A percentile compares a stretch with the other conserved stretches of the same genome.
These are phyloP conservation scores for Globisporangium nodosum DNA, from an alignment of 352 stramenopile genomes.

Conservation along the genomic window DNA sequence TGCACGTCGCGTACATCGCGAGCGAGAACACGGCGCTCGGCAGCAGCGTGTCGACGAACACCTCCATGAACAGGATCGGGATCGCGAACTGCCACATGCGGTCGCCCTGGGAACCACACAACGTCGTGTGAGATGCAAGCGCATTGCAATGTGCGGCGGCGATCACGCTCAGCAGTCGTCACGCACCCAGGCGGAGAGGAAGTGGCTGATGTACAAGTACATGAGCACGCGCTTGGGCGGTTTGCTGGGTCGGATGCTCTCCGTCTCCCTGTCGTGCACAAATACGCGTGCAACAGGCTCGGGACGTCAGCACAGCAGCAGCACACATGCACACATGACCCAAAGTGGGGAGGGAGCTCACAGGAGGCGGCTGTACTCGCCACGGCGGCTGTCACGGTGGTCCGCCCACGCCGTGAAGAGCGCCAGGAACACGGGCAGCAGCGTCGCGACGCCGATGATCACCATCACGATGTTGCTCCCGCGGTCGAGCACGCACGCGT, in stretches of 20 bases:
- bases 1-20: conserved; percentile 67
- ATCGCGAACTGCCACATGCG: conserved; percentile 80
- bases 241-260: too few species aligned
- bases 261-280: too few species aligned
- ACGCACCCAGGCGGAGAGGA: conserved; percentile 71
- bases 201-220: conserved; percentile 71
- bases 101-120: conserved; percentile 36
- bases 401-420: conserved; percentile 35
- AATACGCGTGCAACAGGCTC: too few species aligned
- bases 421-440: conserved; percentile 34
- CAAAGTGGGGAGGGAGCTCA: conserved; percentile 13
- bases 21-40: conserved; percentile 70
- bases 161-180: too few species aligned
- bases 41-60: conserved; percentile 77
- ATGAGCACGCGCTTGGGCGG: conserved; percentile 29
- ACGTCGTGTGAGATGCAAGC: background rate
- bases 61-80: conserved; percentile 80
- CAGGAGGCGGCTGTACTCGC: conserved; percentile 21
- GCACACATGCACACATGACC: too few species aligned
- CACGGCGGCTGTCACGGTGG: conserved; percentile 3
- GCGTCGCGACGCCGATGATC: conserved; percentile 42
- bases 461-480: conserved; percentile 51
- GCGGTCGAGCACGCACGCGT: conserved; percentile 26
- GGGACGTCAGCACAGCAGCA: too few species aligned
- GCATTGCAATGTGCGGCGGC: too few species aligned